These are phyloP conservation scores for Trichosporon sp. DNA, from an alignment of 1,284 basidiomycete species.

Conservation along the genomic window DNA sequence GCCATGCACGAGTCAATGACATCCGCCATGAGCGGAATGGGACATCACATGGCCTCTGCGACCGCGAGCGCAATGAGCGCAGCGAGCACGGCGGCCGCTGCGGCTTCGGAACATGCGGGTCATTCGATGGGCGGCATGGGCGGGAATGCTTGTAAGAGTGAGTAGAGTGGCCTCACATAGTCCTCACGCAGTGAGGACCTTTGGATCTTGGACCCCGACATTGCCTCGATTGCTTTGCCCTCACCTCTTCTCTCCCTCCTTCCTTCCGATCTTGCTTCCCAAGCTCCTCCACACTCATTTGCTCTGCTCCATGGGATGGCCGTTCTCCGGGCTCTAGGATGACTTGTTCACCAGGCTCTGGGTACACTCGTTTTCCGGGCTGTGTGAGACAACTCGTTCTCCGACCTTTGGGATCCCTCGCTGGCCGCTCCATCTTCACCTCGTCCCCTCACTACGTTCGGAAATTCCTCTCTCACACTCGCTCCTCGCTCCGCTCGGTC, in stretches of 20 bases:
- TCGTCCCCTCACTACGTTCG: too few species aligned
- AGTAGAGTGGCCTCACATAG: too few species aligned
- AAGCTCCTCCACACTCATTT: not conserved
- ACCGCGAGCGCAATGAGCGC: not conserved
- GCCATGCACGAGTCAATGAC: not conserved
- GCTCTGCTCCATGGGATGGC: too few species aligned
- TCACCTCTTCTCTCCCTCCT: not conserved
- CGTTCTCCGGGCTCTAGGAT: too few species aligned
- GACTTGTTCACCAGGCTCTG: too few species aligned
- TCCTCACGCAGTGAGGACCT: too few species aligned
- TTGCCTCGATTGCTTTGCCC: not conserved
- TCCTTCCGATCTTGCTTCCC: not conserved
- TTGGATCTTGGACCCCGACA: too few species aligned
- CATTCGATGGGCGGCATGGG: constrained; percentile 9
- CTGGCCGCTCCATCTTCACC: too few species aligned
- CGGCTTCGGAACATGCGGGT: not conserved
- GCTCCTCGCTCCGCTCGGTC: not conserved
- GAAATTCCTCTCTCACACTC: not conserved
- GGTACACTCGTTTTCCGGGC: too few species aligned
- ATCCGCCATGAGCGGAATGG: not conserved
- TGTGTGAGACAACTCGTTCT: too few species aligned
- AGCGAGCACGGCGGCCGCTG: not conserved
- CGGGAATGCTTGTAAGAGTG: constrained; percentile 23
- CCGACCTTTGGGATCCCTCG: too few species aligned
- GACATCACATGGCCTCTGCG: not conserved